Conservation (phyloP, 495 filamentous ascomycete genomes). For the Penicillium salamii region DNA sequence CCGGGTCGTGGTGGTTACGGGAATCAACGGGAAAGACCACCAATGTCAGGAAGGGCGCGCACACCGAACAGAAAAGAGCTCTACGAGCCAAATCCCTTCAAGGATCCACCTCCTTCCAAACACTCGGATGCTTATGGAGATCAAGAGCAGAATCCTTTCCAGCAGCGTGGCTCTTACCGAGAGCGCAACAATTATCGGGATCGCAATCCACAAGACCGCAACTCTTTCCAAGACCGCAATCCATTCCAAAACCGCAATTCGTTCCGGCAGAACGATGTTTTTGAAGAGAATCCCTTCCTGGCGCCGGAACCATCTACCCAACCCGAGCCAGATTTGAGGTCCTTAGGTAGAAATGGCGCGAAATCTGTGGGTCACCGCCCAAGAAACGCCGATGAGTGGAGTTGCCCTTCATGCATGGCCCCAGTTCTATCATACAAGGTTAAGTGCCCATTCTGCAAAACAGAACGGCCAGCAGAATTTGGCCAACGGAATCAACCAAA, state of each 20-base stretch:
- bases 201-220: not conserved
- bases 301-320: too few relatives aligned
- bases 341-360: not conserved
- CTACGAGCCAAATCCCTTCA: not conserved
- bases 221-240: not conserved
- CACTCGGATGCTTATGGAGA: too few relatives aligned
- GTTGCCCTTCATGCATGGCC: conserved; percentile 29
- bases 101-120: not conserved
- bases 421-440: conserved; percentile 21
- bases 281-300: not conserved
- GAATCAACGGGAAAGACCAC: not conserved
- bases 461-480: conserved; percentile 17
- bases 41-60: not conserved
- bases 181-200: not conserved
- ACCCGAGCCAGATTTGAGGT: too few relatives aligned
- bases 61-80: not conserved
- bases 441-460: conserved; percentile 30
- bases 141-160: not conserved
- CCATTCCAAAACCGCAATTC: too few relatives aligned
- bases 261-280: too few relatives aligned
- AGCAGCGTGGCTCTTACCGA: too few relatives aligned
- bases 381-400: conserved; percentile 23
- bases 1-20: not conserved
- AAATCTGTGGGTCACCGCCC: not conserved
- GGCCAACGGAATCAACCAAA: not conserved